Base-by-base conservation (phyloP, 305 asterid species). In the Plantago lanceolata region DNA sequence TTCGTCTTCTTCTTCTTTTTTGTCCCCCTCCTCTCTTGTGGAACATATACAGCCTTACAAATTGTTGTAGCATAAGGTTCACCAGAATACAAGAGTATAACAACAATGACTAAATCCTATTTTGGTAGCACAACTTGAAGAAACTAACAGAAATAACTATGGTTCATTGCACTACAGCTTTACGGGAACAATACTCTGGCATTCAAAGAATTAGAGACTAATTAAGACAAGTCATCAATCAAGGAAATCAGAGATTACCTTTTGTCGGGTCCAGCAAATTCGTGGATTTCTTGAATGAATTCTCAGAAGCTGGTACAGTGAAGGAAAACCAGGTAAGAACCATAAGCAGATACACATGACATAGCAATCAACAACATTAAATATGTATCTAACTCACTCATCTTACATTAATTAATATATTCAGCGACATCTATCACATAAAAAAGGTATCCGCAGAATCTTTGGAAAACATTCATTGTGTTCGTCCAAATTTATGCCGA, bases 181-280 rank as follows among this genome's bases (percentile, higher is more conserved):
- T 1, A 1, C 20, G 37, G 2, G 60, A 55, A 55, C 54, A 16
- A 35, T 51, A 66, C 59, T 51, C 59, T 16, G n/a, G 24, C 20
- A 19, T 63, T 19, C 40, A 66, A 66, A 43, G 64, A 66, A 59
- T 15, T 59, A 44, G 49, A 26, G 51, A 62, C 45, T 65, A 59
- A 59, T 63, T 29, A 67, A 69, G 43, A 64, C 44, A 47, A 48
- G 19, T 14, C 8, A 19, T 43, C 53, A 19, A 54, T 4, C 14
- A 61, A 59, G 45, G 50, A 66, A 68, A 31, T 47, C 53, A 64
- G 44, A 68, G 71, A 84, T 71, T 81, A 86, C 98, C 83, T 92
- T 92, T 76, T 92, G 96, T 52, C 98, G 96, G 70, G 96, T 89
- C 96, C 98, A 92, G 59, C 89, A 79, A 56, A 81, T 65, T 69